Base-by-base conservation (phyloP, 2,329 filamentous ascomycete species). In the Pseudocercospora eumusae region DNA sequence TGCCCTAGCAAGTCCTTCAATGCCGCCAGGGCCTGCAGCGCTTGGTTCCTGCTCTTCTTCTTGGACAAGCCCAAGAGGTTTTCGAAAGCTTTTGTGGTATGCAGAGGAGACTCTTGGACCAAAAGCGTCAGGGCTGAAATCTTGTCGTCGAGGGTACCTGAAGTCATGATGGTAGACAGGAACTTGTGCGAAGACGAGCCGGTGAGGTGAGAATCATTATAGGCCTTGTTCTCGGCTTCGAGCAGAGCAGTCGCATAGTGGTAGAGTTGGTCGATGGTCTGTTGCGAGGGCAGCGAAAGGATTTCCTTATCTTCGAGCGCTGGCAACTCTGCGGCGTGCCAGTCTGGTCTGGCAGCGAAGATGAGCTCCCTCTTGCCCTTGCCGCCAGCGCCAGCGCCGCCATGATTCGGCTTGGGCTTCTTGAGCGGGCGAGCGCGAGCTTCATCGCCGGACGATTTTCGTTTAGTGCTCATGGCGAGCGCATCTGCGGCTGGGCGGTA, bases 101-200 rank as follows among this genome's bases (percentile, higher is more conserved):
- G 95, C 56, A 98, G 80, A 18, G 95, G 95, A 8, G 96, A 98
- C 77, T 99, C 95, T 79, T 99, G 96, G 11, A 97, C 88, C 60
- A 95, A 90, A 69, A 99, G 82, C 4, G 95, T 99, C 72, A 99
- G 81, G 3, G 95, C 96, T 2, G 95, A 99, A 47, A 98, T 89
- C 76, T 97, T 98, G 76, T 99, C 95, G 60, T 92, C 96, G 69
- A 98, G 85, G 9, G 96, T 99, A 81, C 95, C 95, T 1, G 93
- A 96, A 9, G 92, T 82, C 91, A 98, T 97, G 75, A 99, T 97
- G 18, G 92, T 96, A 1, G 93, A 91, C 82, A 98, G 88, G 81
- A 99, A 99, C 75, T 93, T 96, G 77, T 96, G 90, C 44, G 93
- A 93, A 2, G 93, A 95, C 25, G 91, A 92, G 56, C 91, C 86